Conservation (phyloP, 129 eudicot species). For the Heracleum sosnowskyi region DNA sequence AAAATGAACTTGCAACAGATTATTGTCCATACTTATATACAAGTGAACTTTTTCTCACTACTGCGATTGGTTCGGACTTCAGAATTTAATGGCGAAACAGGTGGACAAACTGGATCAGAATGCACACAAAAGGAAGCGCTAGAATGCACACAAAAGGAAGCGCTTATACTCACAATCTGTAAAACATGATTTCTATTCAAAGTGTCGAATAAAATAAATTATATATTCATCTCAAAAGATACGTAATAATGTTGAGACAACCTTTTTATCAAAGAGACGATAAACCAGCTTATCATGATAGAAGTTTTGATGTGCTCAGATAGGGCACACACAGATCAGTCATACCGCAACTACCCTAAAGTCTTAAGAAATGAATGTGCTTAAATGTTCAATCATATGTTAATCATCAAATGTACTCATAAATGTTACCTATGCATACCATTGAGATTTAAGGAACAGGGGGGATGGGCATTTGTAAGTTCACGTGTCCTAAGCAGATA, state of each 20-base stretch:
- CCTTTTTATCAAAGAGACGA: background rate
- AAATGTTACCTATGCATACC: background rate
- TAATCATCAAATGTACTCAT: background rate
- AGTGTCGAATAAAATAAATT: background rate
- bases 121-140: background rate
- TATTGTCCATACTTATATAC: background rate
- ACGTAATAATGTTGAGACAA: background rate
- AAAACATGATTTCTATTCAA: background rate
- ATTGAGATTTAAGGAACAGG: too few species aligned
- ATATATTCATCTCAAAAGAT: background rate
- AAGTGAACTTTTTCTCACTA: background rate
- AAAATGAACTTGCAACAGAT: background rate
- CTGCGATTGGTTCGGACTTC: background rate
- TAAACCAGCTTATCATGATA: background rate
- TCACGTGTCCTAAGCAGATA: too few species aligned
- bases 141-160: background rate
- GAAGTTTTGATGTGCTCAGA: background rate
- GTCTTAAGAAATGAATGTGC: background rate
- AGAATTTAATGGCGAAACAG: background rate
- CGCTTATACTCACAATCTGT: background rate
- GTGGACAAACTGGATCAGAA: background rate
- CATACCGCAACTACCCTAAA: background rate
- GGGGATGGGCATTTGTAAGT: too few species aligned
- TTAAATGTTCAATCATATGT: background rate
- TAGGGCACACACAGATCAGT: background rate